Evolutionary conservation across 2,329 filamentous ascomycete genomes (phyloP), one percentile per base, ranked within the genome.

Genomic region (Incumbomyces delicatus): DNA sequence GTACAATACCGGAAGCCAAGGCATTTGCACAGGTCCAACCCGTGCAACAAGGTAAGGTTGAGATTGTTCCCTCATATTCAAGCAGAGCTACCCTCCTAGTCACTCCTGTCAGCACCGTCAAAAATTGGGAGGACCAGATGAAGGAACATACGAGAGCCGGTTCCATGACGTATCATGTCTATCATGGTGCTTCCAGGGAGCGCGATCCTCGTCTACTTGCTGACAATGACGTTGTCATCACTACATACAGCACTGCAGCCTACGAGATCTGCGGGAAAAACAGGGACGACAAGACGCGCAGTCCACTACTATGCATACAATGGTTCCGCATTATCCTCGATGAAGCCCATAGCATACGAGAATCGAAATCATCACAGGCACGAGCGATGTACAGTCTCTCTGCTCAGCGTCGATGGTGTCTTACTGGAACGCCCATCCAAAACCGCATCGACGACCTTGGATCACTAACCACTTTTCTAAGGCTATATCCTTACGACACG

Each of bases 361-460:
- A 94, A 57, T 83, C 86, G 52, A 77, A 74, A 2, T 90, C 88
- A 1, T 71, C 85, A 34, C 84, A 90, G 55, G 94, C 88, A 45
- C 87, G 89, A 61, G 86, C 87, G 2, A 86, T 92, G 16, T 89
- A 87, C 53, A 77, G 79, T 16, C 71, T 96, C 2, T 76, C 85
- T 50, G 86, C 88, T 2, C 77, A 85, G 59, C 80, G 89, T 29
- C 82, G 89, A 30, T 98, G 92, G 92, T 90, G 89, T 2, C 87
- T 96, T n/a, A 96, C 92, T 0, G 92, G 90, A 46, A 96, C 92
- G 0, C 92, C 89, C 0, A 86, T 96, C 7, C 90, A 96, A 65
- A 98, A 98, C 60, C 82, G 86, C 3, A 74, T 96, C 2, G 88
- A 94, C 54, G 92, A 98, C 62, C 74, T 96, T 17, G 85, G 87